Percentiles rank a stretch among this genome's conserved stretches.
Evolutionary conservation across 352 stramenopile species (phyloP).

Genomic region (Pythium apleroticum): DNA sequence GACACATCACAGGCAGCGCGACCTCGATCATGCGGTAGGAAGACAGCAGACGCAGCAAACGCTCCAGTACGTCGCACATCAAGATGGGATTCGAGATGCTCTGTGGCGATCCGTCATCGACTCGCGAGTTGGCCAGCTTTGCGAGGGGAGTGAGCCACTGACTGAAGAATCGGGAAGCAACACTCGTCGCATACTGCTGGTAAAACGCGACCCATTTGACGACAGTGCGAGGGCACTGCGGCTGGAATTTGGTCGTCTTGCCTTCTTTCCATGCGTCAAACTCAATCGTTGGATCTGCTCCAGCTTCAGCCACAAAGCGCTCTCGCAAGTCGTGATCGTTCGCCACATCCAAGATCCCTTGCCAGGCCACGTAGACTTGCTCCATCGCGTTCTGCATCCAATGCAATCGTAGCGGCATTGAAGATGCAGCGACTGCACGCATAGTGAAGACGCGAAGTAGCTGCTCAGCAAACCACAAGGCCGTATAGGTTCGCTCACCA

Average conservation of each 20-base stretch:
- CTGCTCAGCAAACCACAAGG: constrained; percentile 61
- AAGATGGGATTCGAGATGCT: constrained; percentile 55
- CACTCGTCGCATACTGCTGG: constrained; percentile 37
- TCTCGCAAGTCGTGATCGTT: constrained; percentile 48
- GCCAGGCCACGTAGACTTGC: constrained; percentile 52
- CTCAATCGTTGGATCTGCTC: constrained; percentile 25
- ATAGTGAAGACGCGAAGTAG: constrained; percentile 55
- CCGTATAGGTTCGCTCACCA: constrained; percentile 27
- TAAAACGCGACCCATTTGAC: constrained; percentile 57
- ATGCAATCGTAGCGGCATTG: constrained; percentile 35
- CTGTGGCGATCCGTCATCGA: not conserved
- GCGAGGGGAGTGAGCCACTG: constrained; percentile 42
- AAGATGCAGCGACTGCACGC: constrained; percentile 33
- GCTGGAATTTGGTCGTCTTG: constrained; percentile 28
- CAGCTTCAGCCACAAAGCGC: constrained; percentile 31
- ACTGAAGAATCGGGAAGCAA: constrained; percentile 49
- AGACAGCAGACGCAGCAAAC: constrained; percentile 40
- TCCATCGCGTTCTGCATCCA: constrained; percentile 37
- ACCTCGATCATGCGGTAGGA: constrained; percentile 33
- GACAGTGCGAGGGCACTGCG: constrained; percentile 19
- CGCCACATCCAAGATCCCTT: constrained; percentile 39
- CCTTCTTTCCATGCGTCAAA: constrained; percentile 63
- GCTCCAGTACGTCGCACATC: constrained; percentile 45
- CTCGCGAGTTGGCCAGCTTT: not conserved
- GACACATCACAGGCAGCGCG: constrained; percentile 41